A percentile compares a stretch with the other conserved stretches of the same genome.
These are phyloP conservation scores for Gamsiella multidivaricata DNA, from an alignment of 192 early-diverging fungal species.

Conservation along the genomic window DNA sequence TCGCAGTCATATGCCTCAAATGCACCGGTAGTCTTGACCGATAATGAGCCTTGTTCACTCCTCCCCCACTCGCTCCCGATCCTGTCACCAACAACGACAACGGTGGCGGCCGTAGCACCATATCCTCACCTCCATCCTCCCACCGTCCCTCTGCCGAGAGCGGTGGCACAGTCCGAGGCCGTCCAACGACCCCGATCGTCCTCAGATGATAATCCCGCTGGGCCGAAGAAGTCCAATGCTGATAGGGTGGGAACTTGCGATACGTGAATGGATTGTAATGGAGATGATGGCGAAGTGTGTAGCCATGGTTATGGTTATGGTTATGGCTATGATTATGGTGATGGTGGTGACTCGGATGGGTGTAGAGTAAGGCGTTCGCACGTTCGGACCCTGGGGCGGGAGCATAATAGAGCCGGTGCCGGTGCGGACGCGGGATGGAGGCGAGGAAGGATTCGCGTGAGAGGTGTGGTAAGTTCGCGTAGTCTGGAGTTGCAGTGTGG, in stretches of 20 bases:
- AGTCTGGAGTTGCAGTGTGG: background rate
- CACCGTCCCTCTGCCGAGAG: too few species aligned
- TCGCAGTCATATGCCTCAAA: slow-evolving; percentile 43
- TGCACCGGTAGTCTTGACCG: slow-evolving; percentile 40
- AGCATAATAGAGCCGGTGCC: slow-evolving; percentile 7
- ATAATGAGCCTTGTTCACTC: slow-evolving; percentile 23
- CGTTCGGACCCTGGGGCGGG: too few species aligned
- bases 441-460: slow-evolving; percentile 1
- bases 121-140: too few species aligned
- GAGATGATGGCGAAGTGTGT: slow-evolving; percentile 12
- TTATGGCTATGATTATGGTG: too few species aligned
- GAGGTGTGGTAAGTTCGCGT: too few species aligned
- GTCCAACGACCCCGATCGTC: slow-evolving; percentile 22
- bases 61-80: slow-evolving; percentile 17
- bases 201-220: slow-evolving; percentile 42
- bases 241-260: slow-evolving; percentile 46
- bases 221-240: slow-evolving; percentile 39
- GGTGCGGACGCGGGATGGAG: background rate
- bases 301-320: too few species aligned
- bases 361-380: background rate
- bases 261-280: slow-evolving; percentile 28
- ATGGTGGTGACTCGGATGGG: slow-evolving; percentile 4
- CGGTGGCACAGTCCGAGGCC: too few species aligned
- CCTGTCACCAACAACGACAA: background rate
- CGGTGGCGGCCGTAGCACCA: slow-evolving; percentile 22